Conservation (phyloP, 129 eudicot genomes). For the Erigeron canadensis region DNA sequence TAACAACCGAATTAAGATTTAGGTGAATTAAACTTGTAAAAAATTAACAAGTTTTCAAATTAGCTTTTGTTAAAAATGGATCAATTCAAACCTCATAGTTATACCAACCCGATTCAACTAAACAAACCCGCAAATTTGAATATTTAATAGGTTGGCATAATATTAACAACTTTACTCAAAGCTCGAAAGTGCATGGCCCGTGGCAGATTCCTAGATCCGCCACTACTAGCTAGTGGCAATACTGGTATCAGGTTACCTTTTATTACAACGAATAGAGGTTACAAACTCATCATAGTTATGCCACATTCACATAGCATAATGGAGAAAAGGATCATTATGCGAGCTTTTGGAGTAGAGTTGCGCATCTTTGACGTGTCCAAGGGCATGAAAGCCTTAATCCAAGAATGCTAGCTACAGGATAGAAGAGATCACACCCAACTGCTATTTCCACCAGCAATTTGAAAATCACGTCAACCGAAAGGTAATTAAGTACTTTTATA, state of each 20-base stretch:
- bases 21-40: too few species aligned
- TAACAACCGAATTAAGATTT: too few species aligned
- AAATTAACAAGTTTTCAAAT: too few species aligned
- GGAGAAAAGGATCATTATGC: constrained; percentile 60
- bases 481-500: constrained; percentile 28
- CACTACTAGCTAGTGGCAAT: constrained; percentile 57
- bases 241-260: constrained; percentile 78
- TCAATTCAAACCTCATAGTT: too few species aligned
- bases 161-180: too few species aligned
- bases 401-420: constrained; percentile 48
- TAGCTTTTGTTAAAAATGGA: too few species aligned
- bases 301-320: constrained; percentile 49
- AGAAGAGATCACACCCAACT: constrained; percentile 47
- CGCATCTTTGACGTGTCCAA: constrained; percentile 43
- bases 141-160: too few species aligned
- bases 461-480: constrained; percentile 71
- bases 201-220: too few species aligned
- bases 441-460: constrained; percentile 50
- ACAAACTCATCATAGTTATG: constrained; percentile 61
- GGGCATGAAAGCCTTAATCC: constrained; percentile 39
- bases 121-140: too few species aligned
- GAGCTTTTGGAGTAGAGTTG: constrained; percentile 70
- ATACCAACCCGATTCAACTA: too few species aligned
- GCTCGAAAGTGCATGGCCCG: too few species aligned
- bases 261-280: constrained; percentile 65